Evolutionary conservation across 441 rosid genomes (phyloP), one percentile per base, ranked within the genome.

Genomic region (Aleurites moluccanus): DNA sequence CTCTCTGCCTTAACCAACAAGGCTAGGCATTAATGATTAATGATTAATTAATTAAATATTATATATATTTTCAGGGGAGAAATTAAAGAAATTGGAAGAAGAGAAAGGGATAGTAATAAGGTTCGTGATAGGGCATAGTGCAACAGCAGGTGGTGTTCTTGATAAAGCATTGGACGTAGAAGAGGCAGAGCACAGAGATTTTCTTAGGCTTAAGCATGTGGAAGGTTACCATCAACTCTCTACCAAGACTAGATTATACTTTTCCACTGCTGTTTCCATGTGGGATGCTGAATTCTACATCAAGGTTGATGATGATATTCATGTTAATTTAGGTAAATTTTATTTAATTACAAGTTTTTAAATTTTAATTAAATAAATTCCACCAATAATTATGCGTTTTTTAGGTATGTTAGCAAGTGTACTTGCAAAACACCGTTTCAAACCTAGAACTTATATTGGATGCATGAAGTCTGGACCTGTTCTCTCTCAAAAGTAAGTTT

Each of bases 391-490:
- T 9, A 3, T 21, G 0, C 64, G 6, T 14, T 13, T 27, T 20
- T 10, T 8, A 89, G 98, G 97, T 2, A 84, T 73, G 88, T 78
- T 94, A 15, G 85, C 35, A 23, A 85, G 76, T 30, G 80, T 90
- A 3, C 83, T 94, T 16, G 88, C 90, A 0, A 83, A 75, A 52
- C 64, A 92, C 79, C 83, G 92, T 56, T 75, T 87, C 53, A 94
- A 86, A 78, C 92, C 95, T 0, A 80, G 93, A 74, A 78, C 88
- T 21, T 94, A 92, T 73, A 88, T 94, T 15, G 98, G 98, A 1
- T 94, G 98, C 86, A 94, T 94, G 98, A 94, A 92, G 73, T 92
- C 98, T 3, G 97, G 98, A 2, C 97, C 98, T 1, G 97, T 94
- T 73, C 88, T 94, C 15, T 83, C 88, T 40, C 87, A 85, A 40